A percentile compares a stretch with the other conserved stretches of the same genome.
These are phyloP conservation scores for Phytophthora litchii DNA, from an alignment of 352 stramenopile genomes.

Conservation along the genomic window DNA sequence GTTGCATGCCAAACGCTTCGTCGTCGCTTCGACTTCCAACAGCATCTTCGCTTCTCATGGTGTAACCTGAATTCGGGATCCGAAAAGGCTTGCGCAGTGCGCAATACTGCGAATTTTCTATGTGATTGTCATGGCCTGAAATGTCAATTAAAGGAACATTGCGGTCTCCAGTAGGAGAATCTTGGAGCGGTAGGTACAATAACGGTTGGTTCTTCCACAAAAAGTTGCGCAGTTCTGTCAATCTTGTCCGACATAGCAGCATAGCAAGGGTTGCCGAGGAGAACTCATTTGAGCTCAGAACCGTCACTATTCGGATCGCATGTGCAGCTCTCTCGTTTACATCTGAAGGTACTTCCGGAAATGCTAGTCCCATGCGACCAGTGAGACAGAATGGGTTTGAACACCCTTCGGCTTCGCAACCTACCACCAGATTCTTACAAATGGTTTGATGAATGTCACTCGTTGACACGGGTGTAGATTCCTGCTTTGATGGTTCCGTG, in stretches of 20 bases:
- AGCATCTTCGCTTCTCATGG: background rate
- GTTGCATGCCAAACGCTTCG: conserved; percentile 43
- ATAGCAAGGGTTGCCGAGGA: conserved; percentile 42
- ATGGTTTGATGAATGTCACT: conserved; percentile 50
- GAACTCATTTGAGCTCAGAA: conserved; percentile 43
- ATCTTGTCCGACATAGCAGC: conserved; percentile 40
- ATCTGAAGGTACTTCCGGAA: conserved; percentile 14
- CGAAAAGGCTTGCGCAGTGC: conserved; percentile 66
- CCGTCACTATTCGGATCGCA: conserved; percentile 50
- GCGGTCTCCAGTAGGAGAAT: conserved; percentile 24
- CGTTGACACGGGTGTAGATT: conserved; percentile 5
- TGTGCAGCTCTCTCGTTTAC: conserved; percentile 54
- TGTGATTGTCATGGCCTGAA: conserved; percentile 55
- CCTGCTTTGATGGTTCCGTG: background rate
- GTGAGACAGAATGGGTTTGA: conserved; percentile 55
- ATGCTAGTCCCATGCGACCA: conserved; percentile 16
- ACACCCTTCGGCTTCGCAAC: conserved; percentile 41
- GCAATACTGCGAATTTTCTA: conserved; percentile 28
- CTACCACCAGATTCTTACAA: conserved; percentile 52
- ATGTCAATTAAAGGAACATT: conserved; percentile 48
- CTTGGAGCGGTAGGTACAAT: conserved; percentile 70
- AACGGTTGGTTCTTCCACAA: conserved; percentile 46
- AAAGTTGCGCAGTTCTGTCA: conserved; percentile 44
- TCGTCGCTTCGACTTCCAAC: conserved; percentile 6
- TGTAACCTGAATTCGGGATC: conserved; percentile 31